Conservation (phyloP, 176 grass and related monocot genomes). For the Oryza glaberrima region DNA sequence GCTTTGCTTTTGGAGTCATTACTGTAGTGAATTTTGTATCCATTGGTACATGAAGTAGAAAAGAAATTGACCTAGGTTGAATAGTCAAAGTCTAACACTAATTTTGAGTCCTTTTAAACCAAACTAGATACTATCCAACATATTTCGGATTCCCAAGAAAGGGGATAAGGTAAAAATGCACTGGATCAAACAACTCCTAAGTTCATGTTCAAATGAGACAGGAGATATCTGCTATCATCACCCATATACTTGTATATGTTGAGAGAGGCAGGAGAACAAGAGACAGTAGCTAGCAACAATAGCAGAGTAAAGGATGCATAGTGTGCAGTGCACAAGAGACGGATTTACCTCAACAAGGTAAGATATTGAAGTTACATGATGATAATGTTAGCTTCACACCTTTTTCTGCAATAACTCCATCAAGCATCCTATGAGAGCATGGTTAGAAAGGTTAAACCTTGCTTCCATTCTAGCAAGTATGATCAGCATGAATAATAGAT, state of each 20-base stretch:
- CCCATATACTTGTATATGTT: not conserved
- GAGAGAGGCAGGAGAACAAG: not conserved
- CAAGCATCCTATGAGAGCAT: slow-evolving; percentile 65
- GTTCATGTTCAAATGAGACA: not conserved
- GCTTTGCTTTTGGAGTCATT: not conserved
- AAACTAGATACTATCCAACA: not conserved
- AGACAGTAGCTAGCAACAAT: not conserved
- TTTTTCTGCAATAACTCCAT: slow-evolving; percentile 92
- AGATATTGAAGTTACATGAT: slow-evolving; percentile 70
- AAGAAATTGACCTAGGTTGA: not conserved
- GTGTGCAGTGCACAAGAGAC: slow-evolving; percentile 12
- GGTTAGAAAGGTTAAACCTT: slow-evolving; percentile 20
- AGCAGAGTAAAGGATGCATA: not conserved
- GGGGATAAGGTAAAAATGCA: not conserved
- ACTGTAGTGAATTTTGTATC: not conserved
- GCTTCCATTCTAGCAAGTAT: slow-evolving; percentile 31
- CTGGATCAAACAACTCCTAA: slow-evolving; percentile 9
- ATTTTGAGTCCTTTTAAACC: not conserved
- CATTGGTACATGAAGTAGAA: not conserved
- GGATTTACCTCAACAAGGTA: slow-evolving; percentile 73
- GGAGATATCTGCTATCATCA: slow-evolving; percentile 17
- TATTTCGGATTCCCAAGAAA: not conserved
- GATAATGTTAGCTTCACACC: slow-evolving; percentile 93
- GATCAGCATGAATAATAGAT: not conserved
- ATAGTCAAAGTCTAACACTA: slow-evolving; percentile 4